Evolutionary conservation across 163 green algal species (phyloP).

Genomic region (Coccomyxa subellipsoidea): DNA sequence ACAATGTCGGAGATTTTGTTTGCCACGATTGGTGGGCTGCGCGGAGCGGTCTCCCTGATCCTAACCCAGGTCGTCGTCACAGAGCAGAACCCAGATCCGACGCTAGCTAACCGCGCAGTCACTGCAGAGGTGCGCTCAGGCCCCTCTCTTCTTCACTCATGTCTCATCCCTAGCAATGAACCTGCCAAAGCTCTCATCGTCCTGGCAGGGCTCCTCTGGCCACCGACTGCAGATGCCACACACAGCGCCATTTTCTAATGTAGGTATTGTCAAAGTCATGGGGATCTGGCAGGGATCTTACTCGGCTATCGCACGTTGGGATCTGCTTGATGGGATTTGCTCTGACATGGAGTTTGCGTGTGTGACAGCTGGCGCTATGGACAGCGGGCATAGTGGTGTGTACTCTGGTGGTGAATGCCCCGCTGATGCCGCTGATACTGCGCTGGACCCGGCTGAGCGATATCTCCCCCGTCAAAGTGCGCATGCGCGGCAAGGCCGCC

Average conservation of each 20-base stretch:
- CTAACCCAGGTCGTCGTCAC: conserved; percentile 61
- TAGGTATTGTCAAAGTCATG: no score
- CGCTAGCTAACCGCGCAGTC: conserved; percentile 10
- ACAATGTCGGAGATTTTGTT: conserved; percentile 45
- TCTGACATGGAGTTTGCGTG: no score
- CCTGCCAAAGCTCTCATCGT: not conserved
- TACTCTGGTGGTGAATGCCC: conserved; percentile 69
- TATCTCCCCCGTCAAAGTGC: conserved; percentile 18
- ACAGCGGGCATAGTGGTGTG: conserved; percentile 70
- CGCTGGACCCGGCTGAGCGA: conserved; percentile 24
- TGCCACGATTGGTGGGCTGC: conserved; percentile 54
- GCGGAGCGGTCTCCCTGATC: conserved; percentile 66
- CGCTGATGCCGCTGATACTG: conserved; percentile 40
- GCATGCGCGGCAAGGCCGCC: conserved; percentile 42
- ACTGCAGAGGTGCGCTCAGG: conserved; percentile 7
- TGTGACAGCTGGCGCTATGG: conserved; percentile 63
- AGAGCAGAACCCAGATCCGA: conserved; percentile 11
- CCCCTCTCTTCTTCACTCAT: not conserved
- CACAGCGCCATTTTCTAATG: no score
- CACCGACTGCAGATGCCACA: no score
- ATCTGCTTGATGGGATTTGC: no score
- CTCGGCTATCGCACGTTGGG: no score
- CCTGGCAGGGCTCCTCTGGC: no score
- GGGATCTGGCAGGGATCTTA: no score
- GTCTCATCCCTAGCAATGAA: not conserved